Evolutionary conservation across 208 protist genomes (phyloP), one percentile per base, ranked within the genome.

Genomic region (Trypanosoma scelopori): DNA sequence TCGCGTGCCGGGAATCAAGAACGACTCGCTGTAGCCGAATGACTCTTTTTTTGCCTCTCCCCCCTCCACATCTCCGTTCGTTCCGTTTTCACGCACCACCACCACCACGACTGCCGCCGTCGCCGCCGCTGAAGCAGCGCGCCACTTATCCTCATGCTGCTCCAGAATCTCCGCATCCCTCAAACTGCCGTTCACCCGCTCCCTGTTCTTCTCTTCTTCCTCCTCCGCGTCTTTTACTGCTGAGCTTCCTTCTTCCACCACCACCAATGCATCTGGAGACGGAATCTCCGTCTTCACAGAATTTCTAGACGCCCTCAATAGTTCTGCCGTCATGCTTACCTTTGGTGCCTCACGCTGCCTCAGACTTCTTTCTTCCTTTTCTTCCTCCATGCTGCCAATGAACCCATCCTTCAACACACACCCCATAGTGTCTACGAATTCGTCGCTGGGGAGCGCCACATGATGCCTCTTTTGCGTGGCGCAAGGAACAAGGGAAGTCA

Each of bases 1-100:
- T 22, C 87, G 76, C 41, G 84, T 79, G 30, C 75, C 60, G 1
- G 67, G 60, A 32, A 73, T 61, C 20, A 28, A 7, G 43, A 93
- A 76, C 3, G 87, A 80, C 32, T 87, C 72, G 47, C 69, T 71
- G 62, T 83, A 93, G 3, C 84, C 82, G 65, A 88, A 84, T 46
- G 55, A 18, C 23, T 30, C 6, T 20, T 16, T 20, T 43, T 51
- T 13, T 11, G 1, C 1, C 9, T 59, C 32, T 4, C 16, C n/a
- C n/a, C 1, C 1, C 9, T 59, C 32, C 6, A 20, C n/a, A 43
- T 45, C 46, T 27, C 25, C 32, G 5, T 20, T 23, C 25, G 5
- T 18, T 32, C 5, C 49, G 9, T n/a, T 27, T 22, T 30, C n/a
- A 27, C 11, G 3, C 23, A 18, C 55, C 27, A n/a, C 37, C 27